phyloP scores from a whole-genome alignment of 192 early-diverging fungal genomes.

The Chytriomyces sp. region DNA sequence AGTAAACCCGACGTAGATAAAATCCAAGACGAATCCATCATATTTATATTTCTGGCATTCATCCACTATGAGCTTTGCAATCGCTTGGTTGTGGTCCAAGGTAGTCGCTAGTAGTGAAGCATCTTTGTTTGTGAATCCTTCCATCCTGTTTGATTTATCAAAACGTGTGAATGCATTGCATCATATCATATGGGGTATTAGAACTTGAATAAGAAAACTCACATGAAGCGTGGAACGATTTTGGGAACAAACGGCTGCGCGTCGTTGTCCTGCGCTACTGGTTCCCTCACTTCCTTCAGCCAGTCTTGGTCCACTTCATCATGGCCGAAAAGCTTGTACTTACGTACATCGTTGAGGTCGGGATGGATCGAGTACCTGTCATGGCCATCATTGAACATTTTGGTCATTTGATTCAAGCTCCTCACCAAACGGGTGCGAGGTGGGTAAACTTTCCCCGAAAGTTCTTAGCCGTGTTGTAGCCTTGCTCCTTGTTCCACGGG shows the following conservation, averaged over 20 bases:
- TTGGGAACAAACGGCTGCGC: neutral
- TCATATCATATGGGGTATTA: no score
- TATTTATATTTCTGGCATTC: conserved; percentile 22
- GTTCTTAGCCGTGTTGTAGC: conserved; percentile 34
- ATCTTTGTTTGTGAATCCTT: conserved; percentile 3
- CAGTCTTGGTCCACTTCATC: conserved; percentile 36
- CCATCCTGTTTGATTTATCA: no score
- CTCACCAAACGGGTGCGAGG: conserved; percentile 35
- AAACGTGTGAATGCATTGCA: no score
- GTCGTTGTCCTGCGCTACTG: neutral
- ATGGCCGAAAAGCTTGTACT: conserved; percentile 7
- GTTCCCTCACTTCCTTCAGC: conserved; percentile 31
- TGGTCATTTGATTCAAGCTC: conserved; percentile 8
- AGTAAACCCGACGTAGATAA: conserved; percentile 8
- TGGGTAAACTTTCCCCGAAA: conserved; percentile 39
- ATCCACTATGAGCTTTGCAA: no score
- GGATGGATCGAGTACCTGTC: conserved; percentile 23
- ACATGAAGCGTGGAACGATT: conserved; percentile 32
- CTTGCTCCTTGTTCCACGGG: conserved; percentile 39
- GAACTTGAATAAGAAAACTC: no score
- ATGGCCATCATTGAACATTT: no score
- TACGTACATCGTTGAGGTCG: no score
- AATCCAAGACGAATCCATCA: conserved; percentile 35
- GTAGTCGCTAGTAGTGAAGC: no score
- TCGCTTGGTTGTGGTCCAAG: no score